A percentile compares a stretch with the other conserved stretches of the same genome.
phyloP scores from a whole-genome alignment of 805 yeast genomes.

The Grigorovia yakushimaensis region DNA sequence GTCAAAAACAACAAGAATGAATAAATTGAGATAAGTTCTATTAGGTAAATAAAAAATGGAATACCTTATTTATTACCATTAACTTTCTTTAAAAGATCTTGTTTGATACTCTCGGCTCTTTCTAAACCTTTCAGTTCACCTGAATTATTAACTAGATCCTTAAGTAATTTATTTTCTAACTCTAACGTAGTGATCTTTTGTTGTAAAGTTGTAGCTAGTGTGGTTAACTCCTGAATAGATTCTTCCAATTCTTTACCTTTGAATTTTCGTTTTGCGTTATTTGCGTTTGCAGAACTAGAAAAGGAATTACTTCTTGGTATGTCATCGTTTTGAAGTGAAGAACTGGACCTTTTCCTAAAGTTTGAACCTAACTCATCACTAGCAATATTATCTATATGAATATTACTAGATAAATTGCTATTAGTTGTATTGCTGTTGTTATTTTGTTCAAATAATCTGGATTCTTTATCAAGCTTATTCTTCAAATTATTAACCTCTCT shows the following conservation, averaged over 20 bases:
- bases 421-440: background rate
- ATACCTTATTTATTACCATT: background rate
- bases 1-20: no score
- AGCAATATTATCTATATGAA: background rate
- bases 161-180: slow-evolving; percentile 83
- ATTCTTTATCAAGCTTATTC: slow-evolving; percentile 58
- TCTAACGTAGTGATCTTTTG: slow-evolving; percentile 71
- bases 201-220: slow-evolving; percentile 55
- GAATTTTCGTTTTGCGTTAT: slow-evolving; percentile 57
- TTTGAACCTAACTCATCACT: background rate
- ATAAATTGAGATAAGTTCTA: background rate
- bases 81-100: background rate
- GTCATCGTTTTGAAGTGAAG: background rate
- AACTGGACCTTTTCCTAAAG: background rate
- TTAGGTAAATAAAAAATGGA: background rate
- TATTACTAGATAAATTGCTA: background rate
- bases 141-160: slow-evolving; percentile 48
- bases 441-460: slow-evolving; percentile 31
- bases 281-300: slow-evolving; percentile 3
- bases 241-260: slow-evolving; percentile 88
- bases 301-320: background rate
- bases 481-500: slow-evolving; percentile 55
- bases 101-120: slow-evolving; percentile 27
- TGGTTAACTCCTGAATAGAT: slow-evolving; percentile 61
- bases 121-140: slow-evolving; percentile 36